Base-by-base conservation (phyloP, 2,329 filamentous ascomycete genomes). In the Trichoderma sp. region DNA sequence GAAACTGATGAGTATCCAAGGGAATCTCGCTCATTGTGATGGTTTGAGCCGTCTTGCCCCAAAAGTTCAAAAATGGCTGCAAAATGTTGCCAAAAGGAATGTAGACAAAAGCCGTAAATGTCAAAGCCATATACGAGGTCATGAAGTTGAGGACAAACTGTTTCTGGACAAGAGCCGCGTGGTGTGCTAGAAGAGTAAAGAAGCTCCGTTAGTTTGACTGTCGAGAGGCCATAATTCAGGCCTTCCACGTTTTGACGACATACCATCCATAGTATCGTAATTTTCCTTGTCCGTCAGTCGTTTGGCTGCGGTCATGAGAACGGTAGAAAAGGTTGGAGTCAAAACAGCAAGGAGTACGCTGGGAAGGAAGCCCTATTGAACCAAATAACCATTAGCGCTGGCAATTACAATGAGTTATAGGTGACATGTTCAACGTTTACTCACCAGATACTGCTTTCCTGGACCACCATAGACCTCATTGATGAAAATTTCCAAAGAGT, bases 81-180 rank as follows among this genome's bases (percentile, higher is more conserved):
- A 99, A 87, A 56, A 93, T 80, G 70, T 89, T 88, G 16, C 93
- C 95, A 74, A 98, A 98, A 0, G 95, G 95, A 24, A 97, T 92
- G 75, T 97, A 98, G 71, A 97, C 89, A 74, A 97, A 98, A 0
- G 94, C 93, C 0, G 94, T 97, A 21, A 98, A 86, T 76, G 97
- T 90, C n/a, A 96, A 90, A 1, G 93, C 92, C 64, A 97, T 89
- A 78, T 97, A 98, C 0, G 94, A 97, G 6, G 94, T 97, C 80
- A 98, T 95, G 80, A 97, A 97, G 82, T 97, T 97, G 76, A 98
- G 87, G 16, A 98, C 89, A 76, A 99, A 98, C 39, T 97, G 91
- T 83, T 99, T 99, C 69, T 92, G 90, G 0, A 96, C 93, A 76
- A 97, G 87, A 1, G 94, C 91, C 24, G 91, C 88, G 70, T 97